Evolutionary conservation across 192 early-diverging fungal genomes (phyloP).

Genomic region (Backusella mclennaniae): DNA sequence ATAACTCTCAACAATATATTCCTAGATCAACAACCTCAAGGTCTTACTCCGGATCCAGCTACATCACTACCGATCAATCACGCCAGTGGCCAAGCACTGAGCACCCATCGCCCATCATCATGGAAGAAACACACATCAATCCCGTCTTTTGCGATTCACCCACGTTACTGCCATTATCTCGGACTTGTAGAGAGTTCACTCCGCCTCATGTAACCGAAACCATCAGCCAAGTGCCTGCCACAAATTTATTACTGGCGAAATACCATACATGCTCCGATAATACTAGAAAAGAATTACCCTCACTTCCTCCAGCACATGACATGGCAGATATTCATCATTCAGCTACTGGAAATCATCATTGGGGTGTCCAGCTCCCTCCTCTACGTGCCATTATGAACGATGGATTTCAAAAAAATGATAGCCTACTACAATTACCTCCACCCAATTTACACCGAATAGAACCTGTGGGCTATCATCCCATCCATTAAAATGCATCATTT

Average conservation of each 20-base stretch:
- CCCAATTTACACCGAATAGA: slow-evolving; percentile 7
- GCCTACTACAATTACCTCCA: not conserved
- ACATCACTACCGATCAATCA: not conserved
- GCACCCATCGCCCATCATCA: not conserved
- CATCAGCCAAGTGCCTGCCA: not conserved
- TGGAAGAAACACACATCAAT: not conserved
- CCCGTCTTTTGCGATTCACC: not conserved
- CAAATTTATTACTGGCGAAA: not conserved
- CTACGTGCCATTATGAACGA: slow-evolving; percentile 18
- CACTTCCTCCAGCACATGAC: not conserved
- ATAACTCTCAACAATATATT: not conserved
- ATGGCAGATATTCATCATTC: not conserved
- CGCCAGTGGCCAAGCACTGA: not conserved
- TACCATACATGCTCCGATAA: slow-evolving; percentile 15
- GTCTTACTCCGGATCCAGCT: not conserved
- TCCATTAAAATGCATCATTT: not conserved
- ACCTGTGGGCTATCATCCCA: not conserved
- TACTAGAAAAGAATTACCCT: not conserved
- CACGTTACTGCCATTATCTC: not conserved
- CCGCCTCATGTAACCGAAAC: not conserved
- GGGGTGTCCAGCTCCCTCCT: slow-evolving; percentile 20
- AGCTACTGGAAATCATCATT: not conserved
- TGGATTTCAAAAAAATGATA: not conserved
- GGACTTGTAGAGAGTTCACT: not conserved
- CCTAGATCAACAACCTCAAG: not conserved